Evolutionary conservation across 768 basidiomycete genomes (phyloP).

Genomic region (Hygrophorus russula): DNA sequence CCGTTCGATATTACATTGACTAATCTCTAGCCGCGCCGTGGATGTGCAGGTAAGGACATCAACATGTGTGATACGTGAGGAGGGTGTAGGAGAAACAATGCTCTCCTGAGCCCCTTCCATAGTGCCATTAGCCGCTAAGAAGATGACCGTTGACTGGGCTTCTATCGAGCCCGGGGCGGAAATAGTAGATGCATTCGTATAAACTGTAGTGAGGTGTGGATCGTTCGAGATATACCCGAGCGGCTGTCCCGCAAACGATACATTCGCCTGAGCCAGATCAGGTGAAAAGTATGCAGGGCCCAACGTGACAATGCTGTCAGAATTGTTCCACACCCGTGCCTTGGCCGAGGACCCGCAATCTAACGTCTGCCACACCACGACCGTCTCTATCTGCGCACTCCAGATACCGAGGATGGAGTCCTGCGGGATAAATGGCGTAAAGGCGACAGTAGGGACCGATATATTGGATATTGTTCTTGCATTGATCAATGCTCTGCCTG

Average conservation of each 20-base stretch:
- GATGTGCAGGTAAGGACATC: conserved; percentile 1
- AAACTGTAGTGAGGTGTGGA: background rate
- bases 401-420: background rate
- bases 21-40: background rate
- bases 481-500: conserved; percentile 1
- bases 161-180: background rate
- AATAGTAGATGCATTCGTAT: background rate
- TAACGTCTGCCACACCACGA: background rate
- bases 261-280: background rate
- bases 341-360: conserved; percentile 1
- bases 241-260: conserved; percentile 1
- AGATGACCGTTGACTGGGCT: background rate
- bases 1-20: background rate
- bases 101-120: conserved; percentile 2
- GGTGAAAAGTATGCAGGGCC: background rate
- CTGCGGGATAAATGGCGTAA: background rate
- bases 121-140: conserved; percentile 2
- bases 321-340: background rate
- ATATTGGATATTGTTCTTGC: background rate
- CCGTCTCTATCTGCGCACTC: background rate
- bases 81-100: background rate
- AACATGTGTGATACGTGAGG: background rate
- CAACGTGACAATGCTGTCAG: background rate
- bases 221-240: conserved; percentile 1
- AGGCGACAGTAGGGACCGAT: background rate